Evolutionary conservation across 148 eudicot species (phyloP).

Genomic region (Camellia japonica): DNA sequence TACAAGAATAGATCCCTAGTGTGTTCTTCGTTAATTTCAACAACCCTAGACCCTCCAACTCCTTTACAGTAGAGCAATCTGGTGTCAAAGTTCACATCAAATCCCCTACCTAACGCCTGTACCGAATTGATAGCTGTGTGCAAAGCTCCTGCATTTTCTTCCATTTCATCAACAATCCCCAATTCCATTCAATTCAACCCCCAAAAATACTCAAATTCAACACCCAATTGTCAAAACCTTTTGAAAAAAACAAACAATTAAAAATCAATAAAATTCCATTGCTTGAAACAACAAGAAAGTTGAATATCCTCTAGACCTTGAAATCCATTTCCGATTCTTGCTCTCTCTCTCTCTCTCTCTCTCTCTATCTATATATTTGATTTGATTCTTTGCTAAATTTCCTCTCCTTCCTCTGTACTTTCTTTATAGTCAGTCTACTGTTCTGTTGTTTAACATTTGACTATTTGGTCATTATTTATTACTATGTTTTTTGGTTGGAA

Average conservation of each 20-base stretch:
- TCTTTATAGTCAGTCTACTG: neutral
- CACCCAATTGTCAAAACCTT: neutral
- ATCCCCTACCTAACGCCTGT: constrained; percentile 86
- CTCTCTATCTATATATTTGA: neutral
- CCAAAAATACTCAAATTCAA: neutral
- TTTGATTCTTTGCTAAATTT: neutral
- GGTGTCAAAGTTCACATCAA: constrained; percentile 87
- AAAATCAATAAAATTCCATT: neutral
- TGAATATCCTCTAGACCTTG: constrained; percentile 15
- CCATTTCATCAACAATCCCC: constrained; percentile 53
- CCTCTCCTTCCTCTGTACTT: neutral
- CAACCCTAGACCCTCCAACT: constrained; percentile 61
- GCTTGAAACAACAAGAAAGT: neutral
- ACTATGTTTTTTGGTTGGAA: too few species aligned
- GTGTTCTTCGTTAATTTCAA: constrained; percentile 70
- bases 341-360: neutral
- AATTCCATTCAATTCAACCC: constrained; percentile 15
- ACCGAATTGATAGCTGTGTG: constrained; percentile 74
- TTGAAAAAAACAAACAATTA: neutral
- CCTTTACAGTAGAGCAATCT: constrained; percentile 92
- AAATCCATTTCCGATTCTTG: constrained; percentile 9
- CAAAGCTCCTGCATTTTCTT: constrained; percentile 70
- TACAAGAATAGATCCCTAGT: constrained; percentile 67
- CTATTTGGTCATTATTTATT: neutral
- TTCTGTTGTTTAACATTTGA: neutral